Base-by-base conservation (phyloP, 768 basidiomycete genomes). In the Tricholoma saponaceum region DNA sequence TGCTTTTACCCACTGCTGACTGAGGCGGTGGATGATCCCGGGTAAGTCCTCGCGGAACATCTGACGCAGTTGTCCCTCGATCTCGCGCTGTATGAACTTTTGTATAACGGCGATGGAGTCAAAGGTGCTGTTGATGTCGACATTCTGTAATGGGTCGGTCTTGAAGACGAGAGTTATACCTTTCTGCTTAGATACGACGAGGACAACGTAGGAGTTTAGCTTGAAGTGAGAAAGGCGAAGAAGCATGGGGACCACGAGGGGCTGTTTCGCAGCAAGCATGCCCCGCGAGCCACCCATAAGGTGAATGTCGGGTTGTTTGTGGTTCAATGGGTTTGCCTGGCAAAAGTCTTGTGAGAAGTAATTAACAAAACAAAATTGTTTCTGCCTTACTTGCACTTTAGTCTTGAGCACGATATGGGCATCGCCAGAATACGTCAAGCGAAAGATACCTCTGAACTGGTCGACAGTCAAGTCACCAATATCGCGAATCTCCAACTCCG, bases 121-220 rank as follows among this genome's bases (percentile, higher is more conserved):
- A 66, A 99, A 99, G 2, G 95, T 98, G 70, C 89, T 91, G 72
- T 90, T 95, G 69, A 99, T 98, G 68, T 98, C 92, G 54, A 99
- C 95, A 62, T 93, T 92, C 74, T 99, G 95, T 37, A 99, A 82
- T 1, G 97, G 97, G 73, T 99, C 97, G 33, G 97, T 98, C 76
- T 98, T 98, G 85, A 99, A 99, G 23, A 98, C 97, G 54, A 99
- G 85, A 0, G 97, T 98, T 69, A 98, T 98, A 43, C 97, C 97
- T 68, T 98, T 98, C 69, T 95, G 92, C 63, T 92, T 91, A 23
- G 95, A 98, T 57, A 99, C 92, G 65, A 98, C 95, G 57, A 99
- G 86, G 62, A 98, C 95, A 65, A 99, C 91, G 67, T 98, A 98
- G 30, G 96, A 97, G 64, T 85, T 87, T 33, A 99, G 87, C 60